Evolutionary conservation across 805 yeast genomes (phyloP).

Genomic region (Hanseniaspora vineae): DNA sequence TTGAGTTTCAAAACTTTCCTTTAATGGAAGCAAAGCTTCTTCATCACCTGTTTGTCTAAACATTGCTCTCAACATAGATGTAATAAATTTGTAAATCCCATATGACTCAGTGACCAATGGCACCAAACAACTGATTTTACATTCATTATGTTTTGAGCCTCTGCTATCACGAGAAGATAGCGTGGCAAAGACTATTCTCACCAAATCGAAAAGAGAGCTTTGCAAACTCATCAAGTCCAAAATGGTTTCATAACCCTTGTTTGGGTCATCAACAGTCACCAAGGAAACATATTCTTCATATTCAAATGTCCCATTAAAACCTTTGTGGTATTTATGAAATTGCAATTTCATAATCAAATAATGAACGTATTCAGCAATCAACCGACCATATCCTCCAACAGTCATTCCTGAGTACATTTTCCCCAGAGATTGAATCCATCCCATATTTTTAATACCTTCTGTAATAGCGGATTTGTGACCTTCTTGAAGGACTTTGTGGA

Average conservation of each 20-base stretch:
- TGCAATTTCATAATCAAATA: slow-evolving; percentile 60
- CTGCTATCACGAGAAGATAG: slow-evolving; percentile 25
- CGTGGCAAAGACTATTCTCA: slow-evolving; percentile 61
- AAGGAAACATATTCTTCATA: slow-evolving; percentile 89
- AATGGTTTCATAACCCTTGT: slow-evolving; percentile 87
- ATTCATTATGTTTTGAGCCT: slow-evolving; percentile 39
- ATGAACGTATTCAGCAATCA: slow-evolving; percentile 65
- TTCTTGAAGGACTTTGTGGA: slow-evolving; percentile 91
- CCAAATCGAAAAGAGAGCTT: slow-evolving; percentile 70
- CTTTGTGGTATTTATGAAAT: slow-evolving; percentile 76
- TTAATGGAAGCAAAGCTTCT: slow-evolving; percentile 65
- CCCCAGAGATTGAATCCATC: slow-evolving; percentile 65
- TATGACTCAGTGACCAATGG: slow-evolving; percentile 86
- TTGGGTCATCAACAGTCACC: slow-evolving; percentile 80
- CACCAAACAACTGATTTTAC: slow-evolving; percentile 74
- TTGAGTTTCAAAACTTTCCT: slow-evolving; percentile 48
- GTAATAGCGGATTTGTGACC: slow-evolving; percentile 82
- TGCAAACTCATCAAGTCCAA: slow-evolving; percentile 76
- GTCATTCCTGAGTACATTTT: slow-evolving; percentile 27
- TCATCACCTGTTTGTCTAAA: slow-evolving; percentile 55
- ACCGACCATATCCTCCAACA: slow-evolving; percentile 44
- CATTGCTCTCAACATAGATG: slow-evolving; percentile 85
- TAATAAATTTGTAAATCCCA: slow-evolving; percentile 81
- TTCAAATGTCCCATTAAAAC: slow-evolving; percentile 90
- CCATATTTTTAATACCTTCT: slow-evolving; percentile 68